Evolutionary conservation across 2,329 filamentous ascomycete species (phyloP), one percentile per base, ranked within the genome.

Genomic region (Xylaria digitata): DNA sequence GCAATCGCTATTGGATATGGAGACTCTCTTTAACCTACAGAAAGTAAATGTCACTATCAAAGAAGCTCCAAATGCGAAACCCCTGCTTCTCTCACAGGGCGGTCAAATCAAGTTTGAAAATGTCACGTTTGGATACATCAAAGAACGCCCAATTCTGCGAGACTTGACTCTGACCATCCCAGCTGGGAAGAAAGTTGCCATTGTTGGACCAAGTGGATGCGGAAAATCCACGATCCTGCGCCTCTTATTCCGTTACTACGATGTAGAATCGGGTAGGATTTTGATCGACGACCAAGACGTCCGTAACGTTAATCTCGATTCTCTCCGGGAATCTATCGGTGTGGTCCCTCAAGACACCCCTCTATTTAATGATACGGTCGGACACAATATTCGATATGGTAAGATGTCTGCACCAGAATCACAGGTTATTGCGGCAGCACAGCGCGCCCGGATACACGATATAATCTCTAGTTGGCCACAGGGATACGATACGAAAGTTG

Each of bases 331-430:
- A 70, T 87, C 92, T 2, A 98, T 99, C 70, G 96, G 96, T 23
- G 95, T 99, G 17, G 96, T 99, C 0, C 96, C 96, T 0, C 96
- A 99, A 78, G 96, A 99, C 74, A 98, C 96, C 0, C 94, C 96
- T 0, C 85, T 99, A 0, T 99, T 99, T 84, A 99, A 99, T 78
- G 94, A 97, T 76, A 96, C 94, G 0, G 95, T 99, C 65, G 91
- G 92, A 76, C 93, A 97, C 79, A 99, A 99, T 78, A 97, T 99
- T 75, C 91, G 89, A 69, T 99, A 99, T 78, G 96, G 96, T 57
- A 88, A 92, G 71, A 87, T 98, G 70, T 87, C 89, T 53, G 94
- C 95, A 0, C 85, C 89, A 0, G 83, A 86, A 9, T 92, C 93
- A 37, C 84, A 90, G 64, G 91, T 99, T 7, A 78, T 89, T 13